A percentile compares a stretch with the other conserved stretches of the same genome.
Evolutionary conservation across 495 filamentous ascomycete species (phyloP).

Genomic region (Aspergillus sparsus): DNA sequence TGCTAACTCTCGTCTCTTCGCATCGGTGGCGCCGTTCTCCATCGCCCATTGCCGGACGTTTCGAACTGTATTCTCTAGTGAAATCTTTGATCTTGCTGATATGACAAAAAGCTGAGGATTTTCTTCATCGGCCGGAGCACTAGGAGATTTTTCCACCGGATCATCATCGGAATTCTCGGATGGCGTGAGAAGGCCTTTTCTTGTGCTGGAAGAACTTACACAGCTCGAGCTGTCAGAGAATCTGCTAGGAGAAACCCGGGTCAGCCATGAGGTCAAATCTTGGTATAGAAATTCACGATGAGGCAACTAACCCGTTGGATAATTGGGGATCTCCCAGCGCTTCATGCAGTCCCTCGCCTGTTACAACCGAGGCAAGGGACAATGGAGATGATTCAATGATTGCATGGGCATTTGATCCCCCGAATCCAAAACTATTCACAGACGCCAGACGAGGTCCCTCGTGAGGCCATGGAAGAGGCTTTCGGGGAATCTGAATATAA

Average conservation of each 20-base stretch:
- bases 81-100: constrained; percentile 1
- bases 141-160: neutral
- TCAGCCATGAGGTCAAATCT: neutral
- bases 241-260: neutral
- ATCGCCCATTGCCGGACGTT: constrained; percentile 2
- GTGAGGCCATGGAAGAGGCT: constrained; percentile 35
- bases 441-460: constrained; percentile 41
- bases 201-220: neutral
- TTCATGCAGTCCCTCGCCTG: neutral
- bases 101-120: constrained; percentile 5
- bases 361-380: neutral
- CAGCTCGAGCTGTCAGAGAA: neutral
- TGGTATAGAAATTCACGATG: no score
- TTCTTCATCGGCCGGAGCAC: neutral
- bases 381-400: constrained; percentile 32
- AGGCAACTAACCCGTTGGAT: neutral
- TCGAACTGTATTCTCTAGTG: neutral
- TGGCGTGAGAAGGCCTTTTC: neutral
- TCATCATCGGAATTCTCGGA: neutral
- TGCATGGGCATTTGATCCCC: constrained; percentile 62
- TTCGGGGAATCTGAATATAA: constrained; percentile 8
- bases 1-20: neutral
- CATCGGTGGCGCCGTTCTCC: neutral
- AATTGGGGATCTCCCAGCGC: neutral
- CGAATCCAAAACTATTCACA: constrained; percentile 67